Evolutionary conservation across 2,329 filamentous ascomycete species (phyloP).

Genomic region (Aspergillus sojae): DNA sequence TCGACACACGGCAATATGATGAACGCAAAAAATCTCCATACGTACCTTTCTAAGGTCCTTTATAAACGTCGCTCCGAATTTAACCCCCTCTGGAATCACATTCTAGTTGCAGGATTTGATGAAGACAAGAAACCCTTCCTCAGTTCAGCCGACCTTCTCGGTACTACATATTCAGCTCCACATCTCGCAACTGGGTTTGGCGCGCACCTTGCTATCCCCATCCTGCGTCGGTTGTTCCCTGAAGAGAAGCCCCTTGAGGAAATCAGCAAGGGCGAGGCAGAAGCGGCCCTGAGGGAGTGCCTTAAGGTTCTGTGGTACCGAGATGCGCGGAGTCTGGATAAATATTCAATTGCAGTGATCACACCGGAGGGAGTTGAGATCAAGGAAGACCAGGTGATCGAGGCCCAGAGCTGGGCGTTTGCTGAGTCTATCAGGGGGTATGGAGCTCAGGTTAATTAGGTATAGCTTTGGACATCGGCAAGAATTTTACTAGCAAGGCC

Average conservation of each 20-base stretch:
- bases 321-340: slow-evolving; percentile 88
- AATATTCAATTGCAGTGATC: slow-evolving; percentile 87
- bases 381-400: slow-evolving; percentile 81
- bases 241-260: slow-evolving; percentile 77
- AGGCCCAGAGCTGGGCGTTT: slow-evolving; percentile 97
- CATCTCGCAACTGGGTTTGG: slow-evolving; percentile 93
- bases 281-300: slow-evolving; percentile 82
- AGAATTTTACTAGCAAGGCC: slow-evolving; percentile 31
- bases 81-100: slow-evolving; percentile 95
- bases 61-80: slow-evolving; percentile 95
- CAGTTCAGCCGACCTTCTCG: slow-evolving; percentile 85
- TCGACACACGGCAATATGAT: slow-evolving; percentile 60
- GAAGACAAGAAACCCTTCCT: slow-evolving; percentile 81
- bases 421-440: slow-evolving; percentile 94
- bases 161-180: slow-evolving; percentile 86
- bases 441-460: slow-evolving; percentile 72
- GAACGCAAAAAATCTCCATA: slow-evolving; percentile 92
- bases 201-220: slow-evolving; percentile 86
- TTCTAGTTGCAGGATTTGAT: slow-evolving; percentile 88
- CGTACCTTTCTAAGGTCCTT: slow-evolving; percentile 92
- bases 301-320: slow-evolving; percentile 99
- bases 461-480: slow-evolving; percentile 34
- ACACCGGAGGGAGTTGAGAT: slow-evolving; percentile 87
- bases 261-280: slow-evolving; percentile 75
- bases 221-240: slow-evolving; percentile 80